Percentiles rank a stretch among this genome's conserved stretches.
These are phyloP conservation scores for Trametes versicolor DNA, from an alignment of 1,284 basidiomycete genomes.

Conservation along the genomic window DNA sequence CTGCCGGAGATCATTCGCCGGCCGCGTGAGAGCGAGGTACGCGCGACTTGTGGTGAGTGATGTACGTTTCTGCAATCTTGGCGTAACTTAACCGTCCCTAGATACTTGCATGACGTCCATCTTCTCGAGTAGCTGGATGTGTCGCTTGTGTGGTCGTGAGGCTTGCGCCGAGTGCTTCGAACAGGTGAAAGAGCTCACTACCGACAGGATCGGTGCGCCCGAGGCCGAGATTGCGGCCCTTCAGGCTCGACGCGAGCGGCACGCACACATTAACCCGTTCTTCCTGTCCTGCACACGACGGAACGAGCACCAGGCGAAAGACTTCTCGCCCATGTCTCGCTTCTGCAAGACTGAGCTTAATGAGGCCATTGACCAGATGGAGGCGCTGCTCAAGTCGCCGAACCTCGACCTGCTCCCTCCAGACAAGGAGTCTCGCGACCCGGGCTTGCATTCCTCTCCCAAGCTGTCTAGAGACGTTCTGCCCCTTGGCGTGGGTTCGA, in stretches of 20 bases:
- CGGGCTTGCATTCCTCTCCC: constrained; percentile 24
- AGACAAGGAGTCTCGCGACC: constrained; percentile 20
- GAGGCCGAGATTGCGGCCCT: constrained; percentile 58
- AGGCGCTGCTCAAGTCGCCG: constrained; percentile 52
- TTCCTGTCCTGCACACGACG: constrained; percentile 77
- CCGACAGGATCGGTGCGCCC: constrained; percentile 57
- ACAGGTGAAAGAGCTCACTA: constrained; percentile 72
- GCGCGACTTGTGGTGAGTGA: constrained; percentile 83
- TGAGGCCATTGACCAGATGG: constrained; percentile 74
- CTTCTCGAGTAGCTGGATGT: constrained; percentile 91
- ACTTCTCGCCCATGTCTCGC: constrained; percentile 85
- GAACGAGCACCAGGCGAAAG: constrained; percentile 69
- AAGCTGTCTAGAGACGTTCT: constrained; percentile 25
- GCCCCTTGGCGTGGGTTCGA: constrained; percentile 19
- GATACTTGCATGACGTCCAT: constrained; percentile 95
- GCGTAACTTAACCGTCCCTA: constrained; percentile 43
- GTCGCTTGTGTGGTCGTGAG: constrained; percentile 89
- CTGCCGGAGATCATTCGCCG: constrained; percentile 72
- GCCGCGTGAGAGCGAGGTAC: constrained; percentile 79
- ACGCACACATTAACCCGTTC: constrained; percentile 73
- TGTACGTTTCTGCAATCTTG: constrained; percentile 20
- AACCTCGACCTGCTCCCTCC: constrained; percentile 22
- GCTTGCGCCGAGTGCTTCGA: constrained; percentile 87
- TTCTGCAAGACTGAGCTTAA: constrained; percentile 75
- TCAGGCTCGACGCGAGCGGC: constrained; percentile 64